Percentiles rank a stretch among this genome's conserved stretches.
These are phyloP conservation scores for Rubia balearica DNA, from an alignment of 305 asterid genomes.

Conservation along the genomic window DNA sequence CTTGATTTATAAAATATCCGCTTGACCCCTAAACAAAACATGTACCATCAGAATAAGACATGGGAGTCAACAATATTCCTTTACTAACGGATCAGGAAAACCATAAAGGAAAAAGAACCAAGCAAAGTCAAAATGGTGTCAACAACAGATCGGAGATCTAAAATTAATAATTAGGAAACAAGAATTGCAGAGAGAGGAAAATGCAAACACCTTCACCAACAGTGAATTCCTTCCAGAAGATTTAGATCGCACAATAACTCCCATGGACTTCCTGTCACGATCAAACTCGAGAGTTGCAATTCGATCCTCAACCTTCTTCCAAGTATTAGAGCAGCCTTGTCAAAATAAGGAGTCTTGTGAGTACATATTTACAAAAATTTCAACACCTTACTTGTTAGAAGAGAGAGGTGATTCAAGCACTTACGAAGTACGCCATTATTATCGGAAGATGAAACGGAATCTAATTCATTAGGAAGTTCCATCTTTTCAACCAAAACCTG, in stretches of 20 bases:
- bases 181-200: not conserved
- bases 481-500: constrained; percentile 97
- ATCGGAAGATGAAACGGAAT: constrained; percentile 40
- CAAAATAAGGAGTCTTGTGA: constrained; percentile 22
- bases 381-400: not conserved
- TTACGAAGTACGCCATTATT: constrained; percentile 58
- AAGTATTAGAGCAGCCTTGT: constrained; percentile 59
- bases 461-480: constrained; percentile 69
- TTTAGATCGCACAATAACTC: constrained; percentile 61
- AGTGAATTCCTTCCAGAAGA: constrained; percentile 51
- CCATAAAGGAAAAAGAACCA: not conserved
- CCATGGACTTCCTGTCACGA: constrained; percentile 94
- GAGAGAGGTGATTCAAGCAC: constrained; percentile 20
- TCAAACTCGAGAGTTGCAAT: constrained; percentile 97
- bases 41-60: not conserved
- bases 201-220: constrained; percentile 64
- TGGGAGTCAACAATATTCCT: not conserved
- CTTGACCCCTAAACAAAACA: not conserved
- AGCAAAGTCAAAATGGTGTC: not conserved
- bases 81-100: not conserved
- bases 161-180: not conserved
- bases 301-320: constrained; percentile 68
- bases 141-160: not conserved
- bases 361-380: constrained; percentile 12
- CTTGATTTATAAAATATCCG: not conserved